Base-by-base conservation (phyloP, 2,329 filamentous ascomycete genomes). In the Penicillium paneum region DNA sequence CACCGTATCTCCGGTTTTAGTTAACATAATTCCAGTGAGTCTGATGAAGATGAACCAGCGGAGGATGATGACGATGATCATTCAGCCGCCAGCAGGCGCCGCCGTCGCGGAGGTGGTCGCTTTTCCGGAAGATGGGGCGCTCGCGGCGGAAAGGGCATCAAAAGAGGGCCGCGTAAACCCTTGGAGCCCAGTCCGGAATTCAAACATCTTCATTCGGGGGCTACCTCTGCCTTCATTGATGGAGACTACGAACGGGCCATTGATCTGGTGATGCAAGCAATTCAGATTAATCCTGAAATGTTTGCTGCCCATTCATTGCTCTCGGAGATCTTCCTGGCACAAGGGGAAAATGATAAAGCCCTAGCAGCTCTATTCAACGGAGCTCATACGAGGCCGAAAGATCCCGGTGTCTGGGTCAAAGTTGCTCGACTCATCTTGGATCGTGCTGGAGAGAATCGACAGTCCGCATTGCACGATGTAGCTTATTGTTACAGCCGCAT, bases 231-330 rank as follows among this genome's bases (percentile, higher is more conserved):
- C 17, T 79, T 79, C 55, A 78, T 79, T 50, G 75, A 78, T 57
- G 69, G 73, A 8, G 71, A 79, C 46, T 77, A 76, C 54, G 76
- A 75, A 49, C 71, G 67, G 63, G 79, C 71, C 46, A 75, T 68
- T 48, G 66, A 74, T 7, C 61, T 75, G 11, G 73, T 78, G 36
- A 74, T 76, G 53, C 70, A 76, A 56, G 81, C 82, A 8, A 78
- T 84, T 31, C 73, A 78, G 38, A 71, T 76, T 29, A 86, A 87
- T 61, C 83, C 84, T 0, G 83, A 86, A 66, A 81, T 86, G 60
- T 86, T 83, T 66, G 76, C 79, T 28, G 82, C 83, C 13, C 82
- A 87, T 71, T 81, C 79, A 49, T 72, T 86, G 19, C 72, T 86
- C 8, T 83, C 83, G 0, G 81, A 86, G 57, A 81, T 85, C 47